Evolutionary conservation across 2,329 filamentous ascomycete species (phyloP), one percentile per base, ranked within the genome.

Genomic region (Nemania sp.): DNA sequence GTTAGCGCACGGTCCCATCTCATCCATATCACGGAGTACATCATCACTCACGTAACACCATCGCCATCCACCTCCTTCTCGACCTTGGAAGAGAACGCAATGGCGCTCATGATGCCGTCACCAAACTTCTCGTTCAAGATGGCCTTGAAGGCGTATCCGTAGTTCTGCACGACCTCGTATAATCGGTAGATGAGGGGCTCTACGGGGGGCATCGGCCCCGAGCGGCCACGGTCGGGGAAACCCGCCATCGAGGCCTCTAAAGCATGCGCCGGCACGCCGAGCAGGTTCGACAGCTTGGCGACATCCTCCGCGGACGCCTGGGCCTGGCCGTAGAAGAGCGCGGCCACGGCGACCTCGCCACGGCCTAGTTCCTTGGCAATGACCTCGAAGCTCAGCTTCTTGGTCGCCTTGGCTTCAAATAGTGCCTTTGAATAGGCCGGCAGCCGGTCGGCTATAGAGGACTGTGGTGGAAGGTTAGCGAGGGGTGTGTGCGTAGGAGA

Each of bases 21-120:
- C 51, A 54, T 37, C 20, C 18, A 40, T 48, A 6, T 3, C 11
- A 15, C 13, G 35, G 43, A 29, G 11, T n/a, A 45, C 7, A 35
- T 7, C 7, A 18, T 13, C 5, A 73, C 72, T 70, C 57, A 74
- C 67, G 89, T 81, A 54, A 85, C 83, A 3, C 92, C 93, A 70
- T 90, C 85, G 62, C 90, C 87, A 74, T 97, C 94, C 1, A 88
- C 87, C 83, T 98, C 94, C 84, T 96, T 96, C 75, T 97, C 92
- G 2, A 98, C 90, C 72, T 92, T 92, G 0, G 92, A 96, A 54
- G 87, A 90, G 76, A 97, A 97, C 15, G 87, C 87, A 72, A 97
- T 97, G 1, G 93, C 94, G 73, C 92, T 96, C 94, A 98, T 97
- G 72, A 98, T 98, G 1, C 94, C 94, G 73, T 93, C 90, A 0